Evolutionary conservation across 345 rosid genomes (phyloP).

Genomic region (Erysimum cheiranthoides): DNA sequence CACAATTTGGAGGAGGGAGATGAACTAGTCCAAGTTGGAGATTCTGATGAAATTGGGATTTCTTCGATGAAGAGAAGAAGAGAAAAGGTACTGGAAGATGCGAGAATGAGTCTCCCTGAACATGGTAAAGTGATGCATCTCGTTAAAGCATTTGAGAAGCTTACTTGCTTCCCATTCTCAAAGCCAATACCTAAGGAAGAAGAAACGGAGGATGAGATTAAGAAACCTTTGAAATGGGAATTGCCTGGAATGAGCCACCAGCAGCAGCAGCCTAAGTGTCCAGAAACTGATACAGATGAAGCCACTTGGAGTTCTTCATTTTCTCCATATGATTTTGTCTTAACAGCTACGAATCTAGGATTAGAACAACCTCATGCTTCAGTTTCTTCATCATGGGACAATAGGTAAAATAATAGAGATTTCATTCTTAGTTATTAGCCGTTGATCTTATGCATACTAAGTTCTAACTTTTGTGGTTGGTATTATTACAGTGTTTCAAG

Average conservation of each 20-base stretch:
- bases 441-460: constrained; percentile 19
- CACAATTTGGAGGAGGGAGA: constrained; percentile 35
- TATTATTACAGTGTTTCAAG: constrained; percentile 54
- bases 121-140: constrained; percentile 81
- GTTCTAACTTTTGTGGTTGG: background rate
- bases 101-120: constrained; percentile 72
- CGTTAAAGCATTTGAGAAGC: constrained; percentile 84
- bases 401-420: constrained; percentile 48
- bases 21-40: constrained; percentile 22
- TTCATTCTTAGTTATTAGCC: background rate
- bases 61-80: constrained; percentile 81
- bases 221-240: constrained; percentile 71
- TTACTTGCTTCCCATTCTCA: constrained; percentile 51
- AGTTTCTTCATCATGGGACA: constrained; percentile 70
- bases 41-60: constrained; percentile 35
- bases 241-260: constrained; percentile 71
- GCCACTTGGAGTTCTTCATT: constrained; percentile 52
- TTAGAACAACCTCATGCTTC: constrained; percentile 59
- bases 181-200: constrained; percentile 16
- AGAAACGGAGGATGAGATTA: constrained; percentile 47
- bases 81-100: constrained; percentile 73
- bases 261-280: constrained; percentile 49
- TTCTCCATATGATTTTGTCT: constrained; percentile 55
- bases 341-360: constrained; percentile 72
- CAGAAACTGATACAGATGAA: constrained; percentile 42